Base-by-base conservation (phyloP, 345 rosid species). In the Cardamine chenopodiifolia region DNA sequence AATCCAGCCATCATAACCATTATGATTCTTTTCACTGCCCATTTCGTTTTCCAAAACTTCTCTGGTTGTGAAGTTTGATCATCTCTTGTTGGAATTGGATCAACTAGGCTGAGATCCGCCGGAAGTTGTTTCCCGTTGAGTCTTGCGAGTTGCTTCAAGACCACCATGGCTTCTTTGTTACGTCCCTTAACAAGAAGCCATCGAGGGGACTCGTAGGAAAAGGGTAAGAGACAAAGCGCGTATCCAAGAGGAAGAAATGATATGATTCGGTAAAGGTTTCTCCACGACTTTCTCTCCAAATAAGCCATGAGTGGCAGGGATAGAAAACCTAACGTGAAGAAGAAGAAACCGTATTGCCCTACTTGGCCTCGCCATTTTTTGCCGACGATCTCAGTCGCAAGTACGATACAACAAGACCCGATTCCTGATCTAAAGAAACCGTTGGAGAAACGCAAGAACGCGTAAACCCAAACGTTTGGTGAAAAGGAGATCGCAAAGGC, bases 321-420 rank as follows among this genome's bases (percentile, higher is more conserved):
- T 22, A 87, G 66, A 59, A 91, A 86, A 15, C 97, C 96, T 11
- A 62, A 70, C 4, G 93, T 75, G 89, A 86, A 89, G 77, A 91
- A 83, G 74, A 88, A 83, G 85, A 91, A 89, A 23, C 93, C 91
- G 34, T 80, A 89, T 47, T 89, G 91, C 5, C 97, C 91, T 6
- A 88, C 90, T 73, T 85, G 93, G 3, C 93, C 90, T 0, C 96
- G 80, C 89, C 91, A 85, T 77, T 89, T 89, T 1, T 87, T 83
- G 28, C 93, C 90, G 1, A 91, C 97, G 0, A 73, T 82, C 63
- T 89, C 96, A 0, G 96, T 89, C 0, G 93, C 77, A 0, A 92
- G 89, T 29, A 92, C 97, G 19, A 89, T 86, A 31, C 92, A 88
- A 67, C 89, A 82, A 7, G 89, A 86, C 0, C 90, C 89, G 26